A percentile compares a stretch with the other conserved stretches of the same genome.
phyloP scores from a whole-genome alignment of 2,329 filamentous ascomycete species.

The Emergomyces pasteurianus region DNA sequence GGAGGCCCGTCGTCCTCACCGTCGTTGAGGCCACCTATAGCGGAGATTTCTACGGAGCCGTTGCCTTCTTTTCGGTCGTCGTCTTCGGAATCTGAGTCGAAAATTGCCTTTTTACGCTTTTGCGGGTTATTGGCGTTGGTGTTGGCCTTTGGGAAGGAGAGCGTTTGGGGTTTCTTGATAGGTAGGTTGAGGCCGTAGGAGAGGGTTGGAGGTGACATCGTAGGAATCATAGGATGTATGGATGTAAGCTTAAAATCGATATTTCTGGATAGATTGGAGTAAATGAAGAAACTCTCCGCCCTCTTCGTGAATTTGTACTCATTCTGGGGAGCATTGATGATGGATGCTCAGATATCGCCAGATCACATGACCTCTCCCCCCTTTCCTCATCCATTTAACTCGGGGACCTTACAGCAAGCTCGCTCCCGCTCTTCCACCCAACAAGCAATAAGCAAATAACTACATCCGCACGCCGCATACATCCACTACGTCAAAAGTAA shows the following conservation, averaged over 20 bases:
- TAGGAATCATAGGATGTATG: not conserved
- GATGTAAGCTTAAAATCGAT: not conserved
- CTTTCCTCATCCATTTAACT: no score
- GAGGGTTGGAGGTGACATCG: conserved; percentile 24
- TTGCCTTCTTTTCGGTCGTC: conserved; percentile 9
- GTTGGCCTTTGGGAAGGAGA: conserved; percentile 17
- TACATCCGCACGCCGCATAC: not conserved
- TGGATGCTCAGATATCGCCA: not conserved
- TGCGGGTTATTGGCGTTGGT: conserved; percentile 15
- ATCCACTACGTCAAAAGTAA: not conserved
- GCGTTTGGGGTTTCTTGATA: conserved; percentile 21
- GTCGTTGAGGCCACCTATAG: conserved; percentile 25
- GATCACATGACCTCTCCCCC: not conserved
- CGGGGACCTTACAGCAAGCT: no score
- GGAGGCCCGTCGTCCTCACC: conserved; percentile 14
- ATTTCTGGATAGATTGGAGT: not conserved
- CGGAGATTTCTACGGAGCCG: conserved; percentile 24
- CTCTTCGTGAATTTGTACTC: not conserved
- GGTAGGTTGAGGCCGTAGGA: conserved; percentile 33
- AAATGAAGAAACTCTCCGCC: not conserved
- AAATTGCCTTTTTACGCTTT: conserved; percentile 38
- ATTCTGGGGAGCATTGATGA: no score
- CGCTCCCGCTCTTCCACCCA: not conserved
- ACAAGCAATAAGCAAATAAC: not conserved
- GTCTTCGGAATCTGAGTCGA: conserved; percentile 31